These are phyloP conservation scores for Phaeomoniella chlamydospora DNA, from an alignment of 2,329 filamentous ascomycete genomes.

Conservation along the genomic window DNA sequence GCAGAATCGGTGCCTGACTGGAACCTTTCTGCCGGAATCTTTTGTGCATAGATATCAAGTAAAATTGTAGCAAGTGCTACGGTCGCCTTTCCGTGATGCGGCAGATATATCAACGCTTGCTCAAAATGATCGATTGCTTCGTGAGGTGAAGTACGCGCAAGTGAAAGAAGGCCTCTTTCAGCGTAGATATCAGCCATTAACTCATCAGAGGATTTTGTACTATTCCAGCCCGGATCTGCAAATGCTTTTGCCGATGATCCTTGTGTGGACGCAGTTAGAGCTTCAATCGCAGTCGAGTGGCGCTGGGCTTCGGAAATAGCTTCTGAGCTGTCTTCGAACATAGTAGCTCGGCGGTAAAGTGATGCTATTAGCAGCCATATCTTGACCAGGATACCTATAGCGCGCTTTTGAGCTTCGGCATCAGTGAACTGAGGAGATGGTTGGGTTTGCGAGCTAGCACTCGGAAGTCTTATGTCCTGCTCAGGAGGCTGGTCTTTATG, in stretches of 20 bases:
- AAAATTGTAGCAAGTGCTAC: slow-evolving; percentile 74
- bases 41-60: slow-evolving; percentile 63
- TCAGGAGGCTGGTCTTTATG: slow-evolving; percentile 27
- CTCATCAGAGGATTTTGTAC: slow-evolving; percentile 67
- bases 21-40: slow-evolving; percentile 18
- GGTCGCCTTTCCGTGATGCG: slow-evolving; percentile 67
- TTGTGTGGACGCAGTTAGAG: slow-evolving; percentile 46
- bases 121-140: slow-evolving; percentile 68
- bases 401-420: slow-evolving; percentile 38
- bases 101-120: slow-evolving; percentile 61
- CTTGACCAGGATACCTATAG: slow-evolving; percentile 48
- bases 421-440: slow-evolving; percentile 32
- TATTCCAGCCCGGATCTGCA: slow-evolving; percentile 52
- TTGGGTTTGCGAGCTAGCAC: slow-evolving; percentile 17
- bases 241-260: slow-evolving; percentile 48
- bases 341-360: slow-evolving; percentile 68
- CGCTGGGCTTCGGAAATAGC: slow-evolving; percentile 71
- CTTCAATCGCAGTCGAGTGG: slow-evolving; percentile 57
- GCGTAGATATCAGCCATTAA: slow-evolving; percentile 72
- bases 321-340: slow-evolving; percentile 66
- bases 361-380: slow-evolving; percentile 86
- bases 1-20: slow-evolving; percentile 15
- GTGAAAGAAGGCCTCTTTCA: slow-evolving; percentile 57
- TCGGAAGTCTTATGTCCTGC: slow-evolving; percentile 24
- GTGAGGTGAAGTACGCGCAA: slow-evolving; percentile 48